These are phyloP conservation scores for Solanum appendiculatum DNA, from an alignment of 257 asterid species.

Conservation along the genomic window DNA sequence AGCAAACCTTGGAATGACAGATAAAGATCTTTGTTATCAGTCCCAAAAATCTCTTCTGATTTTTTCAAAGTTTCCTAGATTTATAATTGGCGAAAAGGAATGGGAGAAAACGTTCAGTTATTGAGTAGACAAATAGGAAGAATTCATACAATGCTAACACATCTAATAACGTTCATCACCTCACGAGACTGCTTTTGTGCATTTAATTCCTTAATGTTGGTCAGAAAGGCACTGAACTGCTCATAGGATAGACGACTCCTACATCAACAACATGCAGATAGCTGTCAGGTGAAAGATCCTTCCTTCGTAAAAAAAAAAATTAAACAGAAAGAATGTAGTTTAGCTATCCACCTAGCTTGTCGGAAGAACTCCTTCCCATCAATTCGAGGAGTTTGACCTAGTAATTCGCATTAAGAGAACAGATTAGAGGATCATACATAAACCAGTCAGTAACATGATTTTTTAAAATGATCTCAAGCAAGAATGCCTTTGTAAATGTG, in stretches of 20 bases:
- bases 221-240: conserved; percentile 86
- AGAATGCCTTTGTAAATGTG: not conserved
- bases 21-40: conserved; percentile 79
- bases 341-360: conserved; percentile 67
- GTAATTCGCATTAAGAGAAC: not conserved
- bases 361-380: conserved; percentile 99
- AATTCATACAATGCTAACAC: not conserved
- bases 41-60: conserved; percentile 84
- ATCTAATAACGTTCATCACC: conserved; percentile 30
- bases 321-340: not conserved
- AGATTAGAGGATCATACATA: not conserved
- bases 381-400: conserved; percentile 82
- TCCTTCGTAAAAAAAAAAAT: not conserved
- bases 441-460: not conserved
- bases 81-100: not conserved
- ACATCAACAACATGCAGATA: conserved; percentile 14
- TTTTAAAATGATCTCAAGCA: not conserved
- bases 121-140: not conserved
- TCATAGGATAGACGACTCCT: conserved; percentile 93
- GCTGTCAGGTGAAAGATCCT: conserved; percentile 7
- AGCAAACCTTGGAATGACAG: conserved; percentile 90
- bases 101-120: not conserved
- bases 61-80: conserved; percentile 72
- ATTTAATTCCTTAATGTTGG: conserved; percentile 81
- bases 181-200: conserved; percentile 95